A percentile compares a stretch with the other conserved stretches of the same genome.
Conservation (phyloP, 345 rosid species). For the Acer yangbiense region DNA sequence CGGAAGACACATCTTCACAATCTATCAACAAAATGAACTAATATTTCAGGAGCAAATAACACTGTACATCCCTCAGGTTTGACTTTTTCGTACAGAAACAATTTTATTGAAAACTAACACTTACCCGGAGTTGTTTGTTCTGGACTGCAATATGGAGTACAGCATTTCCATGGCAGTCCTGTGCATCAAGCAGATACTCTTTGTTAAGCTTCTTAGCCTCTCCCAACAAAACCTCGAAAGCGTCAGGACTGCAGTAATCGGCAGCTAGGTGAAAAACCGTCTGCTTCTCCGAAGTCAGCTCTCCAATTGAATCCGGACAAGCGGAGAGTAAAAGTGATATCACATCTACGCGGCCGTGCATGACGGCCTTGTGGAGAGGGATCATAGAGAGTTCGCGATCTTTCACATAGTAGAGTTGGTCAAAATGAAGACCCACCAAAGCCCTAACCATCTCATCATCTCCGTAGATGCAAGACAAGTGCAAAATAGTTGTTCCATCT, state of each 20-base stretch:
- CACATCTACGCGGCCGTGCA: background rate
- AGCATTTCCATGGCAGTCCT: slow-evolving; percentile 14
- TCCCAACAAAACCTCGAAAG: slow-evolving; percentile 3
- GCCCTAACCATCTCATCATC: background rate
- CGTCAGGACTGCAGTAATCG: background rate
- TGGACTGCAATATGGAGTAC: slow-evolving; percentile 13
- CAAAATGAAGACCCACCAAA: background rate
- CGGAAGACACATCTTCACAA: slow-evolving; percentile 6
- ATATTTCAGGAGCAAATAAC: too few relatives aligned
- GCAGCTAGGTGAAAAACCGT: slow-evolving; percentile 22
- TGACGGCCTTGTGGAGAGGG: slow-evolving; percentile 1
- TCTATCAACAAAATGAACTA: background rate
- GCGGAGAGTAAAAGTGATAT: background rate
- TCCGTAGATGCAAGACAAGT: background rate
- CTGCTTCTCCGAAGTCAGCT: background rate
- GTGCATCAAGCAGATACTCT: background rate
- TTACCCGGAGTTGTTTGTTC: slow-evolving; percentile 11
- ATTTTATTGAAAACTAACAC: too few relatives aligned
- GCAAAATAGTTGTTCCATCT: background rate
- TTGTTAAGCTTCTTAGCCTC: background rate
- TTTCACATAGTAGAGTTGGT: background rate
- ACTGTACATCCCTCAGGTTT: too few relatives aligned
- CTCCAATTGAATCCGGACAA: background rate
- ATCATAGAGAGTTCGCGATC: background rate
- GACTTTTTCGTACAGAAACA: too few relatives aligned